Evolutionary conservation across 495 filamentous ascomycete species (phyloP), one percentile per base, ranked within the genome.

Genomic region (Neurospora sp.): DNA sequence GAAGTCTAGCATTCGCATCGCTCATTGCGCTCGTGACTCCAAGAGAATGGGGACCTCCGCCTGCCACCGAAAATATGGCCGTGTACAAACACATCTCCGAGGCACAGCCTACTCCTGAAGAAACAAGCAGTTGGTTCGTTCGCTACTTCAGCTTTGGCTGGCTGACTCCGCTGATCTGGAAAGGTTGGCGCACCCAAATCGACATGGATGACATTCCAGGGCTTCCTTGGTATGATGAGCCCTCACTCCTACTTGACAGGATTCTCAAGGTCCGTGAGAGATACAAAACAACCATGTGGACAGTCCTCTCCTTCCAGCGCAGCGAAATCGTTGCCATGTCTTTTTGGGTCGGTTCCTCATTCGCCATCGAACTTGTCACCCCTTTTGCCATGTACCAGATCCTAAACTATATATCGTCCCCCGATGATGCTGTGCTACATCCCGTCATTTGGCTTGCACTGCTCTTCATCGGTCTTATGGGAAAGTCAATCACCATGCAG

Each of bases 201-300:
- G 84, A 82, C 20, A 80, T 86, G 70, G 80, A 83, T 49, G 85
- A 85, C 78, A 77, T 87, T 39, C 84, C 84, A 14, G 80, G 74
- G n/a, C 81, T 87, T 20, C 84, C 85, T 1, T 84, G 84, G 77
- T 87, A 87, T 72, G 85, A 87, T 71, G 84, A 86, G 46, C 85
- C 85, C 4, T 73, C 79, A 14, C 76, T 80, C 35, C 81, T 86
- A 71, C 79, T 86, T 37, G 74, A 77, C 31, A 82, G 78, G 31
- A 80, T 86, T 35, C 77, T 81, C 20, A 74, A 75, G 38, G 82
- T 84, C 27, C 81, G 85, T 1, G 77, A 78, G 31, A 80, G 80
- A 72, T 80, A 80, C 72, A 80, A 78, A 35, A 82, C 80, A 44
- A 87, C 84, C 0, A 72, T 85, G 38, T 82, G 82, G 71, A 86